Evolutionary conservation across 306 rosid genomes (phyloP), one percentile per base, ranked within the genome.

Genomic region (Vigna hirtella): DNA sequence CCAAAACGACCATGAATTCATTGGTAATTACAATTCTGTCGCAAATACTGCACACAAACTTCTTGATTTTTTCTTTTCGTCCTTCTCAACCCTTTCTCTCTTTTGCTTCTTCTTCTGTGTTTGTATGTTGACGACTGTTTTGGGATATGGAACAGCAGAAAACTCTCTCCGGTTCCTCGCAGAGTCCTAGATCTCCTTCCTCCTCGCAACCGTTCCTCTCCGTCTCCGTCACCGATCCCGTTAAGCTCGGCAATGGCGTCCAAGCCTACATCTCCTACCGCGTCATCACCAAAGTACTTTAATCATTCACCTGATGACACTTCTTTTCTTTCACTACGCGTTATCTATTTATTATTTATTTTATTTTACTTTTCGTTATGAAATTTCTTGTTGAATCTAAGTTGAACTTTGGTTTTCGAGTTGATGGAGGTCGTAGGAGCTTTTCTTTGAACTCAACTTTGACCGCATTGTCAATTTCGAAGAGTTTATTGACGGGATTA

Each of bases 181-280:
- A 74, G 79, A 95, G 98, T 91, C 98, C 98, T 86, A 95, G 99
- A 93, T 95, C 98, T 78, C 97, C 93, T 64, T 86, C 90, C 5
- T 88, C 98, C 3, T 89, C 98, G 43, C 93, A 85, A 84, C 98
- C 94, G 5, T 86, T 79, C 77, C 94, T 95, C 17, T 91, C 91
- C 9, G 99, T 95, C 66, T 91, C 90, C 10, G 96, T 95, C 32
- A 87, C 94, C 42, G 99, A 95, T 89, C 98, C 98, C 50, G 98
- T 95, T 73, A 95, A 95, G 84, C 91, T 95, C 77, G 98, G 99
- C 82, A 95, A 93, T 91, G 98, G 98, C 85, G 98, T 95, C 78
- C 98, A 95, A 81, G 89, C 98, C 45, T 95, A 92, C 76, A 88
- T 95, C 85, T 95, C 98, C 28, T 95, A 95, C 79, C 93, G 98